A percentile compares a stretch with the other conserved stretches of the same genome.
Evolutionary conservation across 257 asterid species (phyloP).

Genomic region (Dorcoceras hygrometricum): DNA sequence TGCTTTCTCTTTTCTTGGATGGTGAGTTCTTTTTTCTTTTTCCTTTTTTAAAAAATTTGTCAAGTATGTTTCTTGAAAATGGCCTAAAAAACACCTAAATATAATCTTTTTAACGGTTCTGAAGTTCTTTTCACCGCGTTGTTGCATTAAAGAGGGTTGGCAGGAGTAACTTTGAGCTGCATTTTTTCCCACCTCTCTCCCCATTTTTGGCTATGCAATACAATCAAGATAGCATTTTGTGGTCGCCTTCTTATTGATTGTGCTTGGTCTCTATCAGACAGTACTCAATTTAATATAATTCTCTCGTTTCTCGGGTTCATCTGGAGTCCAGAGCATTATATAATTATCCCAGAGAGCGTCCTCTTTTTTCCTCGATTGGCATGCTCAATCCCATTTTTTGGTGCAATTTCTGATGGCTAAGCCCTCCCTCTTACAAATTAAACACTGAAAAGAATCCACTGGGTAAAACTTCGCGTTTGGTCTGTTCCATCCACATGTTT

Average conservation of each 20-base stretch:
- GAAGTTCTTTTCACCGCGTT: not conserved
- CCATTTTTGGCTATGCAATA: not conserved
- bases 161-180: not conserved
- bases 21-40: constrained; percentile 40
- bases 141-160: not conserved
- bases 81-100: not conserved
- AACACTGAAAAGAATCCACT: too few species aligned
- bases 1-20: constrained; percentile 95
- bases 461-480: not conserved
- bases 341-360: too few species aligned
- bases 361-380: too few species aligned
- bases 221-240: not conserved
- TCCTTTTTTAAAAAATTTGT: not conserved
- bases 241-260: not conserved
- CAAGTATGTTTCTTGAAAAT: not conserved
- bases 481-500: not conserved
- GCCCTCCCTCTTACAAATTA: too few species aligned
- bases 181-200: not conserved
- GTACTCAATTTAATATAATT: not conserved
- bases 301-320: not conserved
- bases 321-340: not conserved
- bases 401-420: too few species aligned
- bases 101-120: not conserved
- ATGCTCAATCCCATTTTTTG: too few species aligned
- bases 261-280: not conserved